Evolutionary conservation across 2,329 filamentous ascomycete genomes (phyloP), one percentile per base, ranked within the genome.

Genomic region (Juglanconis oblonga): DNA sequence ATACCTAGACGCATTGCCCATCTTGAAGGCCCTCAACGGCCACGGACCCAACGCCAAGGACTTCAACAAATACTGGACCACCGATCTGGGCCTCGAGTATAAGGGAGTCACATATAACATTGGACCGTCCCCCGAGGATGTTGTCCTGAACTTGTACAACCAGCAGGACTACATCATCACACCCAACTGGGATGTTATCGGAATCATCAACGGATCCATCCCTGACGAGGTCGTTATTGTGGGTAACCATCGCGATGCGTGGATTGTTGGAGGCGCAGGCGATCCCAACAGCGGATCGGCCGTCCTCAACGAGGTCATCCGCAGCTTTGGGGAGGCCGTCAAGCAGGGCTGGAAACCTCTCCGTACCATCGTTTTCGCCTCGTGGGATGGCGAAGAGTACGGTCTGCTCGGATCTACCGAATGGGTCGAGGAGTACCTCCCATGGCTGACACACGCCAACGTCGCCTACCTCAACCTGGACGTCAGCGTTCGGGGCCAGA

Each of bases 181-280:
- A 0, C 86, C 87, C 0, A 78, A 92, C 44, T 92, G 89, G 85
- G 87, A 96, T 64, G 86, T 91, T 0, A 91, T 96, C 65, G 91
- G 90, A 29, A 78, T 89, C 33, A 90, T 96, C 70, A 93, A 93
- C 64, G 91, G 91, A 7, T 87, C 87, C 1, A 83, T 91, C 51
- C 73, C 83, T 0, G 62, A 64, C 38, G 62, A 63, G 52, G 62
- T 63, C 5, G 57, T 63, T 4, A 17, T 63, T 29, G 62, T 63
- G 7, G 92, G 93, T n/a, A 97, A 96, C 69, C 93, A 97, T 70
- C 86, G 92, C 38, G 92, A 97, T 42, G 91, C 93, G 0, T 96
- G 91, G 91, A 88, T 94, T 68, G 87, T 88, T 24, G 91, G 91
- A n/a, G 91, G 91, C 31, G 90, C 90, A 14, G 89, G 81, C 11